Evolutionary conservation across 306 rosid species (phyloP).

Genomic region (Medicago arabica): DNA sequence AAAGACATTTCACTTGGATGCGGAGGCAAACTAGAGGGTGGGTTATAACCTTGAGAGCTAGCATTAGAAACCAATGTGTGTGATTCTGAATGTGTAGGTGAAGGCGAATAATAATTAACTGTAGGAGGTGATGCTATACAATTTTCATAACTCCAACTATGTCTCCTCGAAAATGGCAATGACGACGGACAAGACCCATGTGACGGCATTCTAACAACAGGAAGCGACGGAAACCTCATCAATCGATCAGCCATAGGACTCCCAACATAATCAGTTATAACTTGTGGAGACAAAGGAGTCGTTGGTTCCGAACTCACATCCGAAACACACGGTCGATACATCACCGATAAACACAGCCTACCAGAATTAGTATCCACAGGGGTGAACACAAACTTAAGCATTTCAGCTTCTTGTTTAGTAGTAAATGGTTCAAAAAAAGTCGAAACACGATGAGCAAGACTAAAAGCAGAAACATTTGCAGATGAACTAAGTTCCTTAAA

Average conservation of each 20-base stretch:
- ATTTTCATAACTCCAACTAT: slow-evolving; percentile 79
- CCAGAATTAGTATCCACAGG: slow-evolving; percentile 85
- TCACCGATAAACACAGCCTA: slow-evolving; percentile 74
- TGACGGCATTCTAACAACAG: neutral
- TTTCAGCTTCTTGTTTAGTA: slow-evolving; percentile 68
- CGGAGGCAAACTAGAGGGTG: slow-evolving; percentile 74
- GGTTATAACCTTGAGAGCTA: slow-evolving; percentile 48
- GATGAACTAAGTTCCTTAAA: slow-evolving; percentile 73
- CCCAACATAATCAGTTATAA: slow-evolving; percentile 87
- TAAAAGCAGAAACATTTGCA: slow-evolving; percentile 62
- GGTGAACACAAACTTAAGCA: slow-evolving; percentile 75
- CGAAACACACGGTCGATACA: slow-evolving; percentile 62
- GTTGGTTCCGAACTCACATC: slow-evolving; percentile 74
- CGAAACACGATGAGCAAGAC: slow-evolving; percentile 73
- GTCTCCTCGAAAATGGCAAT: slow-evolving; percentile 51
- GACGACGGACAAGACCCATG: slow-evolving; percentile 36
- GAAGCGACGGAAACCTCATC: slow-evolving; percentile 62
- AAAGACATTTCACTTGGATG: slow-evolving; percentile 63
- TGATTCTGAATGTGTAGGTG: slow-evolving; percentile 76
- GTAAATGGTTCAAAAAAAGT: slow-evolving; percentile 76
- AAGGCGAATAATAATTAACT: slow-evolving; percentile 58
- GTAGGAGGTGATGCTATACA: slow-evolving; percentile 66
- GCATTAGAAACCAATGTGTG: slow-evolving; percentile 52
- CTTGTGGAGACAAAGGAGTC: slow-evolving; percentile 78
- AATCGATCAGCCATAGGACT: slow-evolving; percentile 84